Evolutionary conservation across 2,329 filamentous ascomycete genomes (phyloP), one percentile per base, ranked within the genome.

Genomic region (Ceratocystis lukuohia): DNA sequence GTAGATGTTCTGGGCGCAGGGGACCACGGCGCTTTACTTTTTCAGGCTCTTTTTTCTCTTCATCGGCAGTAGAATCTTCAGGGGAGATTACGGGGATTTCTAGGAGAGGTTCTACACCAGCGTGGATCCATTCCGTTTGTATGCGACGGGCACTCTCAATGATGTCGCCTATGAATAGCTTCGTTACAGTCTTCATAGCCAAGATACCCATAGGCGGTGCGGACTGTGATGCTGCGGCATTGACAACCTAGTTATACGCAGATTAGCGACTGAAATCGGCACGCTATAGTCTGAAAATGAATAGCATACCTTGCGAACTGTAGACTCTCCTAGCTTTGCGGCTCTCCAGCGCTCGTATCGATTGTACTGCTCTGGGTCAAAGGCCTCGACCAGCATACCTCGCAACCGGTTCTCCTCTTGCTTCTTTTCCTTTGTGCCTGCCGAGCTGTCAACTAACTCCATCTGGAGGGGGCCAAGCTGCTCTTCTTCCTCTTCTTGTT

Each of bases 201-300:
- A 88, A 84, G 69, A 89, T 86, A 62, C 91, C 87, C 70, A 84
- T 87, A 22, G 83, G 80, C 0, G 88, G 87, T 0, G 90, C 88
- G 1, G 87, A 91, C 73, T 92, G 89, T 0, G 87, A 90, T 7
- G 91, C 86, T 1, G 88, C 90, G 67, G 88, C 87, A 72, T 92
- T 93, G 73, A 91, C 86, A 68, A 92, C 83, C 81, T 86, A 0
- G n/a, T 22, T 12, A 41, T 20, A 17, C 7, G 20, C 30, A 7
- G 1, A 15, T 61, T 20, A 46, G 22, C 28, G n/a, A n/a, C 44
- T 48, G 5, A n/a, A 41, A 2, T 48, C 28, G 3, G 20, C 20
- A 33, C 53, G 69, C 69, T 69, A 67, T 65, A 20, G 10, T 7
- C 50, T 8, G 2, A 15, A 17, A 0, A 22, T 17, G 8, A 33